Evolutionary conservation across 768 basidiomycete species (phyloP).

Genomic region (Chalciporus sphaerocephalus): DNA sequence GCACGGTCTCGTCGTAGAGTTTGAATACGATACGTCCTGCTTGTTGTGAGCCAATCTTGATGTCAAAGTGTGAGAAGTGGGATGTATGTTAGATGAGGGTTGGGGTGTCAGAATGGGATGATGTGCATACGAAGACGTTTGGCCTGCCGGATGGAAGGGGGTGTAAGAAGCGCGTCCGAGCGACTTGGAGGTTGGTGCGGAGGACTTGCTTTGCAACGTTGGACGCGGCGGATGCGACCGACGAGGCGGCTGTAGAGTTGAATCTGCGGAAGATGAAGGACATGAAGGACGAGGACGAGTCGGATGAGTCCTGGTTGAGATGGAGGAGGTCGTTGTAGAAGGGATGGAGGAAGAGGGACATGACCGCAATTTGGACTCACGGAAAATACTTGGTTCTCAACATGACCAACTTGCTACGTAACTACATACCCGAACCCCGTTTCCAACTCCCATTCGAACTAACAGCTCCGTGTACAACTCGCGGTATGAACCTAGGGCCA

Average conservation of each 20-base stretch:
- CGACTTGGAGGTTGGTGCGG: not conserved
- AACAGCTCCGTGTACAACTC: too few species aligned
- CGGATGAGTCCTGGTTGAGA: constrained; percentile 9
- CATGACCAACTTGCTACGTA: not conserved
- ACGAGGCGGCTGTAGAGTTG: constrained; percentile 43
- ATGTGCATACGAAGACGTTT: constrained; percentile 32
- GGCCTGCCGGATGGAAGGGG: constrained; percentile 4
- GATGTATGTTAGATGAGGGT: not conserved
- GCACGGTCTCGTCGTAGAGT: constrained; percentile 79
- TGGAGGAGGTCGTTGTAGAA: constrained; percentile 22
- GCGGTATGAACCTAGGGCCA: too few species aligned
- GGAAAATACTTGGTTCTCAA: not conserved
- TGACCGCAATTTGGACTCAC: not conserved
- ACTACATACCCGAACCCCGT: not conserved
- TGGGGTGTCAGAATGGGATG: constrained; percentile 4
- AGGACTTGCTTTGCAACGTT: constrained; percentile 14
- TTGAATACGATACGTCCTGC: constrained; percentile 77
- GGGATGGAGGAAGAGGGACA: constrained; percentile 24
- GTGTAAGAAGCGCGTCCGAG: constrained; percentile 2
- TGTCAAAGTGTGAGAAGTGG: constrained; percentile 53
- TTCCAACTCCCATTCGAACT: too few species aligned
- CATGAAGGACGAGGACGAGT: constrained; percentile 34
- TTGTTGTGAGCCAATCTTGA: constrained; percentile 55
- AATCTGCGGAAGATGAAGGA: constrained; percentile 50
- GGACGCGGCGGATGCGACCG: constrained; percentile 13